Conservation (phyloP, 306 rosid genomes). For the Trichosanthes truncata region DNA sequence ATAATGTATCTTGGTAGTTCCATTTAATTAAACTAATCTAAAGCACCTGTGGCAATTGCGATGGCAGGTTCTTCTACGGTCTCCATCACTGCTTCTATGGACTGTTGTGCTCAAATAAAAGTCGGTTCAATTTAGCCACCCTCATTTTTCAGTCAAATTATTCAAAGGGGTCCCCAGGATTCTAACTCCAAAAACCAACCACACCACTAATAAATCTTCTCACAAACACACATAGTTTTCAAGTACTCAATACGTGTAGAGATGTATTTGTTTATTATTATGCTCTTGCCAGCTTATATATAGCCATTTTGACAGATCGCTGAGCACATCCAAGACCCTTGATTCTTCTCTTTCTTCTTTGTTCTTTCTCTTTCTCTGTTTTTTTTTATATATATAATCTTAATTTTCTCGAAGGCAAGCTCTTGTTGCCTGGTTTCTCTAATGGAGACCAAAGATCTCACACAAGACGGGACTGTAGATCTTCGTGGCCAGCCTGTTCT, state of each 20-base stretch:
- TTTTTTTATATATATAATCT: not conserved
- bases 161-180: conserved; percentile 1
- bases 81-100: not conserved
- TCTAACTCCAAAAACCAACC: not conserved
- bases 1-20: no score
- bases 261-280: not conserved
- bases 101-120: not conserved
- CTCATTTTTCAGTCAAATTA: not conserved
- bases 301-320: not conserved
- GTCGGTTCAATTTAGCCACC: not conserved
- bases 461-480: conserved; percentile 77
- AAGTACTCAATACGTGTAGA: not conserved
- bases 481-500: conserved; percentile 65
- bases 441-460: conserved; percentile 62
- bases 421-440: not conserved
- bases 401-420: not conserved
- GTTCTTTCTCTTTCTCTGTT: not conserved
- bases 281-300: not conserved
- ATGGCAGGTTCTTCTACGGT: not conserved
- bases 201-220: not conserved
- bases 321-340: not conserved
- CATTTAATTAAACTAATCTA: no score
- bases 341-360: not conserved
- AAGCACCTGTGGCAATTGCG: not conserved
- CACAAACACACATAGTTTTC: not conserved